Percentiles rank a stretch among this genome's conserved stretches.
Conservation (phyloP, 805 yeast species). For the Saccharomycopsis fermentans region DNA sequence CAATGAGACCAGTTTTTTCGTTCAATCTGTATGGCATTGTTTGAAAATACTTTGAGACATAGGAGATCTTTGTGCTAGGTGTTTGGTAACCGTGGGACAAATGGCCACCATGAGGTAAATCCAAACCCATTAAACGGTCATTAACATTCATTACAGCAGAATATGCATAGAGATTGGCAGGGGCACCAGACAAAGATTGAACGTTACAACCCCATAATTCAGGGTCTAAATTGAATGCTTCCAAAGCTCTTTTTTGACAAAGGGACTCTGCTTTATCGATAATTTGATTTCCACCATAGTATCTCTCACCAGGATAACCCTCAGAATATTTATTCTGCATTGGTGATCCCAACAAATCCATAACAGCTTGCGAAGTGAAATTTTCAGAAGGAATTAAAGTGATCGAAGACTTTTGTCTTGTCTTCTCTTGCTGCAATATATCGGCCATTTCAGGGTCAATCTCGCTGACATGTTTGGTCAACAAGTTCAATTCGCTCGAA, state of each 20-base stretch:
- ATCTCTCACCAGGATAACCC: conserved; percentile 98
- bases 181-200: conserved; percentile 93
- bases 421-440: conserved; percentile 68
- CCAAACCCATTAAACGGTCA: conserved; percentile 96
- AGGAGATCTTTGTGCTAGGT: conserved; percentile 79
- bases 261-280: conserved; percentile 87
- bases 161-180: conserved; percentile 95
- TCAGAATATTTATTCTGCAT: conserved; percentile 98
- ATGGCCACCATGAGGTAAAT: conserved; percentile 98
- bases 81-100: conserved; percentile 98
- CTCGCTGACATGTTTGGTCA: conserved; percentile 35
- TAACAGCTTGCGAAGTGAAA: conserved; percentile 91
- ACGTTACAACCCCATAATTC: conserved; percentile 97
- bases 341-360: conserved; percentile 94
- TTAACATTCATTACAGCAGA: conserved; percentile 92
- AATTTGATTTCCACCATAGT: conserved; percentile 97
- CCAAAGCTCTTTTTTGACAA: conserved; percentile 91
- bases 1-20: conserved; percentile 86
- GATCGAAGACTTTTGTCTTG: conserved; percentile 88
- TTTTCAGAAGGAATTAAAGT: conserved; percentile 95
- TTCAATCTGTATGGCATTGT: conserved; percentile 98
- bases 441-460: conserved; percentile 73
- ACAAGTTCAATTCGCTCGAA: conserved; percentile 10
- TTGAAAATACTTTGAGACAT: conserved; percentile 92
- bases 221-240: conserved; percentile 72